Evolutionary conservation across 1,284 basidiomycete species (phyloP).

Genomic region (Tilletia caries): DNA sequence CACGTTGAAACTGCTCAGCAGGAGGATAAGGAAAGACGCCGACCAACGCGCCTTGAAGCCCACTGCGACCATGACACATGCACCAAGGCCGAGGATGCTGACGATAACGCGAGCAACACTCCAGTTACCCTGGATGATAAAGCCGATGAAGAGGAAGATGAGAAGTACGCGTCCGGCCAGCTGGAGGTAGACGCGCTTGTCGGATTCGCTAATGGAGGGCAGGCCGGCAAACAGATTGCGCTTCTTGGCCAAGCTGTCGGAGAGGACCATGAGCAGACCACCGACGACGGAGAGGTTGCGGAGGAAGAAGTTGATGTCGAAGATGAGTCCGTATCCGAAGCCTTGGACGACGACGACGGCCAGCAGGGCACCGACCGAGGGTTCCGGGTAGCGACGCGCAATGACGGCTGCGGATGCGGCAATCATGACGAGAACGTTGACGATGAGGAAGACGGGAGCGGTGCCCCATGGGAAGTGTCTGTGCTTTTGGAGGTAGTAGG

Average conservation of each 20-base stretch:
- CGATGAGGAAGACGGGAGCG: constrained; percentile 82
- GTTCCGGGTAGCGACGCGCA: constrained; percentile 79
- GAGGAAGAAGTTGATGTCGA: constrained; percentile 99
- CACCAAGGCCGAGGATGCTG: constrained; percentile 65
- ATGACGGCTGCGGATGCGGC: constrained; percentile 82
- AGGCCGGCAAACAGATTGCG: constrained; percentile 82
- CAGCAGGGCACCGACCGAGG: constrained; percentile 82
- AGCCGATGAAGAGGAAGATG: constrained; percentile 98
- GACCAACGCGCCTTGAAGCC: constrained; percentile 99
- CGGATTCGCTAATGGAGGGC: constrained; percentile 80
- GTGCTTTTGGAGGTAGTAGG: constrained; percentile 66
- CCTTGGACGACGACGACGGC: constrained; percentile 88
- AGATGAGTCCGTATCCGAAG: constrained; percentile 88
- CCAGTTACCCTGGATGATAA: constrained; percentile 92
- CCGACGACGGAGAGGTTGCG: constrained; percentile 88
- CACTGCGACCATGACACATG: constrained; percentile 93
- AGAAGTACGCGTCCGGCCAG: constrained; percentile 93
- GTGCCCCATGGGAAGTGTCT: constrained; percentile 91
- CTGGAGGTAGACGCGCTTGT: constrained; percentile 90
- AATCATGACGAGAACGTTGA: constrained; percentile 90
- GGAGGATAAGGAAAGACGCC: constrained; percentile 89
- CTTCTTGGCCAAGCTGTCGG: constrained; percentile 80
- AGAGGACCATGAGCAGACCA: constrained; percentile 95
- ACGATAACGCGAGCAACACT: constrained; percentile 77
- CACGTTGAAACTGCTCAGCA: constrained; percentile 87